These are phyloP conservation scores for Calonectria fujianensis DNA, from an alignment of 2,329 filamentous ascomycete species.

Conservation along the genomic window DNA sequence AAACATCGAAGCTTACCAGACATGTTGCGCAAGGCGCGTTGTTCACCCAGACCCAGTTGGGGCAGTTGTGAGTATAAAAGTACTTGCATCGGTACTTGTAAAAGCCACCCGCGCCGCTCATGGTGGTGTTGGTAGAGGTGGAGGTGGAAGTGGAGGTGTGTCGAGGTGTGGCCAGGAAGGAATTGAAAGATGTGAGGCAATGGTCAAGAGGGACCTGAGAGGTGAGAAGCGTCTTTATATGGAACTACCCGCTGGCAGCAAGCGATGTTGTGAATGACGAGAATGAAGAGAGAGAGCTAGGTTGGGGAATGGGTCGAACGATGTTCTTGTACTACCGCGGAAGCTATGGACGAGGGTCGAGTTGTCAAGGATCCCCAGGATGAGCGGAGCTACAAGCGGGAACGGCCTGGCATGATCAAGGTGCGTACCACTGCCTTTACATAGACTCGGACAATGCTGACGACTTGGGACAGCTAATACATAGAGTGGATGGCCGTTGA, in stretches of 20 bases:
- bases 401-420: constrained; percentile 56
- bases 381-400: constrained; percentile 52
- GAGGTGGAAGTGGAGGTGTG: constrained; percentile 34
- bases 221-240: constrained; percentile 51
- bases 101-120: constrained; percentile 64
- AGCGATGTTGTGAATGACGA: constrained; percentile 51
- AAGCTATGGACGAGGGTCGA: constrained; percentile 50
- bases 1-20: constrained; percentile 62
- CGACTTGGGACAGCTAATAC: constrained; percentile 54
- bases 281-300: constrained; percentile 49
- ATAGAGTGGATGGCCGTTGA: constrained; percentile 55
- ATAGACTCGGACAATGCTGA: constrained; percentile 52
- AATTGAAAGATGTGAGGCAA: constrained; percentile 12
- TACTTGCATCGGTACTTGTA: constrained; percentile 75
- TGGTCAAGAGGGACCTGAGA: constrained; percentile 16
- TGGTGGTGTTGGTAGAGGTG: constrained; percentile 47
- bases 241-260: constrained; percentile 49
- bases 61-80: constrained; percentile 71
- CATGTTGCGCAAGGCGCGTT: constrained; percentile 70
- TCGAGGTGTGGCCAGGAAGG: constrained; percentile 22
- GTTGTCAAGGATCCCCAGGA: constrained; percentile 55
- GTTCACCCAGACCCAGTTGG: constrained; percentile 73
- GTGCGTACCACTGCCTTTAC: constrained; percentile 52
- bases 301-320: constrained; percentile 55
- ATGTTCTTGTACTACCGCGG: constrained; percentile 54